Evolutionary conservation across 179 eudicot genomes (phyloP).

Genomic region (Silene vulgaris): DNA sequence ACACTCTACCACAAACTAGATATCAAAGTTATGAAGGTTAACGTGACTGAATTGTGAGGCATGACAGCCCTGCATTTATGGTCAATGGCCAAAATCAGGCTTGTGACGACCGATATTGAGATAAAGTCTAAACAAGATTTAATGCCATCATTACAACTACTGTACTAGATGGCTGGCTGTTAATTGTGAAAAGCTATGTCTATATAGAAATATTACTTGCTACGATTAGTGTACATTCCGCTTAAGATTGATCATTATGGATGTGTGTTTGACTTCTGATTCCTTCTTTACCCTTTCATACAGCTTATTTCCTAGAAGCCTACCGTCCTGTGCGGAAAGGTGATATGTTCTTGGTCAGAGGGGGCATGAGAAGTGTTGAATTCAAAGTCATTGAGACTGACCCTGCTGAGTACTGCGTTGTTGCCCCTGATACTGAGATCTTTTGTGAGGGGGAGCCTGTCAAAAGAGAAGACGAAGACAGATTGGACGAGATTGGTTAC

Average conservation of each 20-base stretch:
- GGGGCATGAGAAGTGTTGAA: constrained; percentile 87
- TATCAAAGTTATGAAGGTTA: neutral
- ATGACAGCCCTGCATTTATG: neutral
- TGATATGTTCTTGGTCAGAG: constrained; percentile 74
- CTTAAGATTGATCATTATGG: neutral
- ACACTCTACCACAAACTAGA: neutral
- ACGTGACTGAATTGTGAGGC: neutral
- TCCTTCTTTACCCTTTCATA: constrained; percentile 6
- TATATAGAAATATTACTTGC: neutral
- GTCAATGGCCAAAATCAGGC: neutral
- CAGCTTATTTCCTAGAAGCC: constrained; percentile 80
- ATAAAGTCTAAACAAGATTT: neutral
- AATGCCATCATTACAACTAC: neutral
- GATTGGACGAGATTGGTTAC: constrained; percentile 80
- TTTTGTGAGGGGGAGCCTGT: constrained; percentile 85
- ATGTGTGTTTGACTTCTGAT: neutral
- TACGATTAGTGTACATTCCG: neutral
- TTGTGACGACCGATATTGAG: neutral
- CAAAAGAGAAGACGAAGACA: constrained; percentile 74
- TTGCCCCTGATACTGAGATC: constrained; percentile 91
- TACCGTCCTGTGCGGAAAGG: constrained; percentile 82
- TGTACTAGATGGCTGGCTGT: neutral
- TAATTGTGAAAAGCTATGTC: neutral
- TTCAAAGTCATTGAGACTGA: constrained; percentile 88
- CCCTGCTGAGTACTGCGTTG: constrained; percentile 80